Conservation (phyloP, 768 basidiomycete species). For the Boletales sp. region DNA sequence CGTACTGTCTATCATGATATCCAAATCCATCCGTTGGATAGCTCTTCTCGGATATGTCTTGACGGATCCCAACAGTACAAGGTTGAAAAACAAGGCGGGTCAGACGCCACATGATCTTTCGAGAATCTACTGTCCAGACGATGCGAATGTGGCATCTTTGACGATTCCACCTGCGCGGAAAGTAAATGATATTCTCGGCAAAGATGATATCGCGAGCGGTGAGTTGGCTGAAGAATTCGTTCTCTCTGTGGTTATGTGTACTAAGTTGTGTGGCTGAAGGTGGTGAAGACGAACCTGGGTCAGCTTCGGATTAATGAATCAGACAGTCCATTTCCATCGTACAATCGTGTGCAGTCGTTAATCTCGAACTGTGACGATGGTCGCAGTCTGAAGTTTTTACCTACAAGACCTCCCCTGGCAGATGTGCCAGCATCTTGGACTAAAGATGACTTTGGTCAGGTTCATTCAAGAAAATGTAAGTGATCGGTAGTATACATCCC, state of each 20-base stretch:
- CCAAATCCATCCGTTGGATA: not conserved
- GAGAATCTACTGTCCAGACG: conserved; percentile 17
- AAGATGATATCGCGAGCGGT: conserved; percentile 21
- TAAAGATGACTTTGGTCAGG: too few species aligned
- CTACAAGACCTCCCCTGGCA: too few species aligned
- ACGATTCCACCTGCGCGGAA: conserved; percentile 18
- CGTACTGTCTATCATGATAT: not conserved
- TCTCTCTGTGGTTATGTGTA: not conserved
- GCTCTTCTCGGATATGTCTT: not conserved
- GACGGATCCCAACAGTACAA: conserved; percentile 12
- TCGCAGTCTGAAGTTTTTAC: too few species aligned
- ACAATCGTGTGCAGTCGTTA: too few species aligned
- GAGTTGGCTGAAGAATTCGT: not conserved
- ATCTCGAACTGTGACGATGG: too few species aligned
- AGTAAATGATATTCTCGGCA: conserved; percentile 5
- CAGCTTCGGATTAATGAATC: conserved; percentile 1
- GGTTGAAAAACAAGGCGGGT: conserved; percentile 22
- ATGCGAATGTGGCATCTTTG: conserved; percentile 14
- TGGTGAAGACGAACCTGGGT: not conserved
- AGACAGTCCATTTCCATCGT: not conserved
- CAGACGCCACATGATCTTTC: conserved; percentile 25
- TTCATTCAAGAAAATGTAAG: too few species aligned
- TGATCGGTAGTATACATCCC: too few species aligned
- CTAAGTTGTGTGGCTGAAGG: conserved; percentile 5
- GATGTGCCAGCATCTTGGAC: too few species aligned